These are phyloP conservation scores for Tuber brumale DNA, from an alignment of 495 filamentous ascomycete genomes.

Conservation along the genomic window DNA sequence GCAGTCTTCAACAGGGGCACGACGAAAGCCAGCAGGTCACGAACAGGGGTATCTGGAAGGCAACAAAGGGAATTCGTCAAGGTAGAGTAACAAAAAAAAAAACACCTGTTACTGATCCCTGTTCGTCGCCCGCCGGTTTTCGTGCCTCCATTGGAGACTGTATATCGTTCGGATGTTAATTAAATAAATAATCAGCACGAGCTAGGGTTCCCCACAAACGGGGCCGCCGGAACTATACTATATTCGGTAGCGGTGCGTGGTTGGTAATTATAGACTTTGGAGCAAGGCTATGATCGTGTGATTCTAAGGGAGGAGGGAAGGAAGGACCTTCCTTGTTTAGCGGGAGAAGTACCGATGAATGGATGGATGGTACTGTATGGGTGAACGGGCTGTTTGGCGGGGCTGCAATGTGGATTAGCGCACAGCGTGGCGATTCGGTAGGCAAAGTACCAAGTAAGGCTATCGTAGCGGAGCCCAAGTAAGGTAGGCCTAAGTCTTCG, in stretches of 20 bases:
- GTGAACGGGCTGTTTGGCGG: not conserved
- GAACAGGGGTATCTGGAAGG: no score
- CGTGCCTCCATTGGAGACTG: no score
- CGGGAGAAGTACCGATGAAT: not conserved
- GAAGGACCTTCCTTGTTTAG: not conserved
- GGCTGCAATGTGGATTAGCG: not conserved
- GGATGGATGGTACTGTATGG: not conserved
- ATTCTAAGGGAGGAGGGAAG: not conserved
- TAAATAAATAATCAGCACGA: not conserved
- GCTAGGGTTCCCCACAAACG: not conserved
- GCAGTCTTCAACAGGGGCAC: no score
- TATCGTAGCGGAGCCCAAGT: no score
- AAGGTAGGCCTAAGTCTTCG: not conserved
- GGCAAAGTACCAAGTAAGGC: not conserved
- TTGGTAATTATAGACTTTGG: not conserved
- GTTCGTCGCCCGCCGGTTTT: no score
- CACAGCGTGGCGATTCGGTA: not conserved
- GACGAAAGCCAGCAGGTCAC: no score
- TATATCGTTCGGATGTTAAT: not conserved
- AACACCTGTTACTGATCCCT: no score
- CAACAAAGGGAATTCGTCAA: no score
- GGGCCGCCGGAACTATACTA: not conserved
- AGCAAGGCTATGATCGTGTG: not conserved
- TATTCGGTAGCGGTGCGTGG: not conserved
- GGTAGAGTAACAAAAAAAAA: no score